A percentile compares a stretch with the other conserved stretches of the same genome.
These are phyloP conservation scores for Colletotrichum tamarilloi DNA, from an alignment of 2,329 filamentous ascomycete genomes.

Conservation along the genomic window DNA sequence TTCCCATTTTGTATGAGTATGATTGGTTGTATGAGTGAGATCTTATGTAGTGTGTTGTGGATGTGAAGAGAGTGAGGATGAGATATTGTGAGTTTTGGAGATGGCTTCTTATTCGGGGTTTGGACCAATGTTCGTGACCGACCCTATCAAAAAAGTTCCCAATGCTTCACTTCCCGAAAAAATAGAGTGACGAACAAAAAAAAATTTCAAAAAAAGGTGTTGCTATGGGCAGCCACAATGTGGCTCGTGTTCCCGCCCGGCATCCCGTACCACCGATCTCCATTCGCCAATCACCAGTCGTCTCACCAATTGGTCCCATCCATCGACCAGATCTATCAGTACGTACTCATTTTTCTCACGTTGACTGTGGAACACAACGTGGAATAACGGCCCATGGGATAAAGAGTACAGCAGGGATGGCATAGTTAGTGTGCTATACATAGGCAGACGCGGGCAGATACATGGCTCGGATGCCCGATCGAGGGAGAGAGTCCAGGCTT, in stretches of 20 bases:
- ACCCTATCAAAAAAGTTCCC: slow-evolving; percentile 12
- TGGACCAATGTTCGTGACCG: slow-evolving; percentile 7
- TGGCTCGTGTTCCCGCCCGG: slow-evolving; percentile 16
- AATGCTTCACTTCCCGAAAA: not conserved
- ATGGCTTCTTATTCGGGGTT: not conserved
- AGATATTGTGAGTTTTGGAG: not conserved
- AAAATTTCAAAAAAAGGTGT: slow-evolving; percentile 20
- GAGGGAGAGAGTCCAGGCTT: not conserved
- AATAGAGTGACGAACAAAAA: not conserved
- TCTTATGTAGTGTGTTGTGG: not conserved
- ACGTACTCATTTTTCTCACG: not conserved
- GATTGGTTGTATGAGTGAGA: not conserved
- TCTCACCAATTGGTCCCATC: too few species aligned
- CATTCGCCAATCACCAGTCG: not conserved
- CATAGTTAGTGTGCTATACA: not conserved
- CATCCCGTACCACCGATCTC: not conserved
- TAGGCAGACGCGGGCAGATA: not conserved
- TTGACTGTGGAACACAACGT: not conserved
- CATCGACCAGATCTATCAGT: too few species aligned
- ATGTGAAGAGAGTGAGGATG: not conserved
- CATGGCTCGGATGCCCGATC: not conserved
- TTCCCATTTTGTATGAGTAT: slow-evolving; percentile 60
- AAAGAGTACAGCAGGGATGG: not conserved
- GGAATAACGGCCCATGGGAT: not conserved
- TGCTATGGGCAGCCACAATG: slow-evolving; percentile 33